A percentile compares a stretch with the other conserved stretches of the same genome.
Evolutionary conservation across 1,284 basidiomycete genomes (phyloP).

Genomic region (Mixia osmundae): DNA sequence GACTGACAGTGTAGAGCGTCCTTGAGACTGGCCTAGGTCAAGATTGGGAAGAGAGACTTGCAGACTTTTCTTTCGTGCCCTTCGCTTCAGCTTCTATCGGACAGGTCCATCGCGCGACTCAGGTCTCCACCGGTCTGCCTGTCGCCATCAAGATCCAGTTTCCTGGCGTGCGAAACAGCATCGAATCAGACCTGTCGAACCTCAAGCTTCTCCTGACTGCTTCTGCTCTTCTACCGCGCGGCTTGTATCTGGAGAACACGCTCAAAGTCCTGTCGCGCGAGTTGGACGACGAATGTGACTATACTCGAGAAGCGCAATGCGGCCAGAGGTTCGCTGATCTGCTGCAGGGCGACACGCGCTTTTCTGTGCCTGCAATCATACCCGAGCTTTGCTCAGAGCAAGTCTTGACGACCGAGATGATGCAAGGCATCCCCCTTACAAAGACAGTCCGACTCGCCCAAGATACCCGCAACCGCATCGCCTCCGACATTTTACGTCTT

Average conservation of each 20-base stretch:
- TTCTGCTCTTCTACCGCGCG: conserved; percentile 56
- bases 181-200: conserved; percentile 68
- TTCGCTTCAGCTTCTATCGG: conserved; percentile 95
- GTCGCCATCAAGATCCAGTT: conserved; percentile 95
- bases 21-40: conserved; percentile 47
- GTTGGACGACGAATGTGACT: conserved; percentile 86
- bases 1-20: conserved; percentile 43
- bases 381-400: conserved; percentile 50
- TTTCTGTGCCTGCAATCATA: conserved; percentile 60
- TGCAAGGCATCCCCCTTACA: conserved; percentile 54
- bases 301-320: conserved; percentile 61
- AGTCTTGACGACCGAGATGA: conserved; percentile 74
- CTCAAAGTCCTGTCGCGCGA: conserved; percentile 72
- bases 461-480: too few relatives aligned
- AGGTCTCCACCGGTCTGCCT: conserved; percentile 23
- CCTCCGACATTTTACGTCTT: conserved; percentile 52
- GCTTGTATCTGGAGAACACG: conserved; percentile 70
- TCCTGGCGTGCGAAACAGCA: conserved; percentile 67
- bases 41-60: conserved; percentile 49
- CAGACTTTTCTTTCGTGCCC: conserved; percentile 56
- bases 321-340: conserved; percentile 36
- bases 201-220: conserved; percentile 61
- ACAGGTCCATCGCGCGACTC: conserved; percentile 65
- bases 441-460: conserved; percentile 26
- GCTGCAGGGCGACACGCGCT: conserved; percentile 39